Conservation (phyloP, 108 stramenopile species). For the Aurantiochytrium sp. region DNA sequence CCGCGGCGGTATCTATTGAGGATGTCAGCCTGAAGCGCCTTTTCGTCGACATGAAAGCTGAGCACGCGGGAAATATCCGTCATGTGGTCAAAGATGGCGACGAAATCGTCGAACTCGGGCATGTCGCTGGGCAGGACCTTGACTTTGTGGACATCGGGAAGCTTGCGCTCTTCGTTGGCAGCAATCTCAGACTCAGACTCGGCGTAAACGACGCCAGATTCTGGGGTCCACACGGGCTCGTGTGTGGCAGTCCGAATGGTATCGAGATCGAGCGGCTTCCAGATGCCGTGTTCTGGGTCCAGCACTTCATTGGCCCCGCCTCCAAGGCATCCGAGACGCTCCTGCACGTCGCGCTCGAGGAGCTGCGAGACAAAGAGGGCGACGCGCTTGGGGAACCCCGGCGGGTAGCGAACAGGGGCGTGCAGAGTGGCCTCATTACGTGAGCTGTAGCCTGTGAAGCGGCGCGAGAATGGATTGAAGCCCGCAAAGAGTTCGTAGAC, state of each 20-base stretch:
- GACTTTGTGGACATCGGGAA: not conserved
- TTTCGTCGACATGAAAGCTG: not conserved
- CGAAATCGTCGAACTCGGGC: not conserved
- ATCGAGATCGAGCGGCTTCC: not conserved
- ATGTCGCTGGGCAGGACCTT: not conserved
- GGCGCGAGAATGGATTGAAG: conserved; percentile 38
- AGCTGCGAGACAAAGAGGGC: conserved; percentile 18
- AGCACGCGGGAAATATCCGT: not conserved
- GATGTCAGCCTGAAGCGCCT: not conserved
- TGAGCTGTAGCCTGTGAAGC: conserved; percentile 19
- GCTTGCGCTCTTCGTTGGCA: not conserved
- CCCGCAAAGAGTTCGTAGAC: conserved; percentile 44
- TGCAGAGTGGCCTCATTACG: conserved; percentile 23
- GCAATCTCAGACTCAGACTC: not conserved
- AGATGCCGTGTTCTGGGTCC: not conserved
- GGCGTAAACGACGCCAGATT: not conserved
- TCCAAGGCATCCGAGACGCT: conserved; percentile 24
- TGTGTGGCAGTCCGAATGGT: not conserved
- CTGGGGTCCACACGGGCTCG: not conserved
- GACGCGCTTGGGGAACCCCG: conserved; percentile 5
- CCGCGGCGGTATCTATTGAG: not conserved
- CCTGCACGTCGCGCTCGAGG: conserved; percentile 19
- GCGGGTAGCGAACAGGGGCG: conserved; percentile 36
- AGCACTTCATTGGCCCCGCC: not conserved
- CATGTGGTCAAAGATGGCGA: not conserved